A percentile compares a stretch with the other conserved stretches of the same genome.
These are phyloP conservation scores for Fraxinus xanthoxyloides DNA, from an alignment of 305 asterid genomes.

Conservation along the genomic window DNA sequence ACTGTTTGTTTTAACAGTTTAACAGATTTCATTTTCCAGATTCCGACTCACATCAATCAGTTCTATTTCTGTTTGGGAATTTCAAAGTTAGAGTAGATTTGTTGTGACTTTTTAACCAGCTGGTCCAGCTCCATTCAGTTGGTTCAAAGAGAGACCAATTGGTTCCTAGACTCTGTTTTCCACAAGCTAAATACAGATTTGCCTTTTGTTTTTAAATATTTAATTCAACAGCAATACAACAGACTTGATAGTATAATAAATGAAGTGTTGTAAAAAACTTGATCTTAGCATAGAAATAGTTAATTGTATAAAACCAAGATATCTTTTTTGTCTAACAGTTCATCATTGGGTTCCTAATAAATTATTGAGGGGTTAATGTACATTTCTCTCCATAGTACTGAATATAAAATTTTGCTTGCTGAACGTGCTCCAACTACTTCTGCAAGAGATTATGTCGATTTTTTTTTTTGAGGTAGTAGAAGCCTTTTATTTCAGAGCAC, in stretches of 20 bases:
- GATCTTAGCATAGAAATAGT: neutral
- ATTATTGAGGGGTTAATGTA: neutral
- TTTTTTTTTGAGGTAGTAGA: neutral
- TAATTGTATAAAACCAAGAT: neutral
- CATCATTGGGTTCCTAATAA: neutral
- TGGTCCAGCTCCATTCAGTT: neutral
- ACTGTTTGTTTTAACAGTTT: neutral
- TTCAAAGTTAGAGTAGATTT: neutral
- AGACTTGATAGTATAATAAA: neutral
- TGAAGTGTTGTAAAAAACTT: neutral
- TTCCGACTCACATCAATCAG: neutral
- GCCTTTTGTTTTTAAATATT: neutral
- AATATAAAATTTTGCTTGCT: neutral
- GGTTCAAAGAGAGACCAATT: neutral
- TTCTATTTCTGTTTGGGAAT: neutral
- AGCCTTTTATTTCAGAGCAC: neutral
- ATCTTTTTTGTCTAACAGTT: neutral
- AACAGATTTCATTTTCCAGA: neutral
- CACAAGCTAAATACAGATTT: neutral
- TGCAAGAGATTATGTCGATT: neutral
- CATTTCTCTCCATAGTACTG: neutral
- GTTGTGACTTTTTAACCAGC: neutral
- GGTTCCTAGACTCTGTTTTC: neutral
- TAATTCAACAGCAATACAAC: neutral
- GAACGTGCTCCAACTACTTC: neutral